These are phyloP conservation scores for Hypomontagnella monticulosa DNA, from an alignment of 495 filamentous ascomycete genomes.

Conservation along the genomic window DNA sequence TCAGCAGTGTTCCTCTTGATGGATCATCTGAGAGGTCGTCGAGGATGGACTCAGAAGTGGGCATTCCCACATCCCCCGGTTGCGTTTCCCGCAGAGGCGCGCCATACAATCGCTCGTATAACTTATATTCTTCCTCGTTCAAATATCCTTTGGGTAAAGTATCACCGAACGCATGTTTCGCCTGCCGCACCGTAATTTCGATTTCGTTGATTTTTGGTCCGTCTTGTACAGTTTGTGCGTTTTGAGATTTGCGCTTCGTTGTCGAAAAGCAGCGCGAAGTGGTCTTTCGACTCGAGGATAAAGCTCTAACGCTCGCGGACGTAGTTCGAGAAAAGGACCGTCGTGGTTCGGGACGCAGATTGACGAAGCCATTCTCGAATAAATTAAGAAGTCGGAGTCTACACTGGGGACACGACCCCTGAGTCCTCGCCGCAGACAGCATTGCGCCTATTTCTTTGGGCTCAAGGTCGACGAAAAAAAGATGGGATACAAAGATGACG, in stretches of 20 bases:
- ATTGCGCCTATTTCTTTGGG: conserved; percentile 40
- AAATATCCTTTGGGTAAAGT: conserved; percentile 78
- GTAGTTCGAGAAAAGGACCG: conserved; percentile 20
- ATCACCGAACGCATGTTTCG: conserved; percentile 79
- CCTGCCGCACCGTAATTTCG: conserved; percentile 72
- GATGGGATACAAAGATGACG: background rate
- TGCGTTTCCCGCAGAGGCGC: conserved; percentile 65
- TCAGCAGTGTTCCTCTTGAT: conserved; percentile 52
- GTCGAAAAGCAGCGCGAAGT: conserved; percentile 53
- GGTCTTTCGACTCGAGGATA: conserved; percentile 27
- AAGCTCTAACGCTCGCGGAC: conserved; percentile 26
- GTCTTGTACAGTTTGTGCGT: conserved; percentile 23
- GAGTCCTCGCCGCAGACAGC: conserved; percentile 58
- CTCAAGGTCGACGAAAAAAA: background rate
- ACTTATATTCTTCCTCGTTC: conserved; percentile 70
- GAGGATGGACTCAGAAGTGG: conserved; percentile 41
- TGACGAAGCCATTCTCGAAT: conserved; percentile 52
- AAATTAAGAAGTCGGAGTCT: conserved; percentile 57
- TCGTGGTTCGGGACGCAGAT: conserved; percentile 21
- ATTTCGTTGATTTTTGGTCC: conserved; percentile 47
- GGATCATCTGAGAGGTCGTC: conserved; percentile 37
- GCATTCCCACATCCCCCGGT: conserved; percentile 66
- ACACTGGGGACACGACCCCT: conserved; percentile 60
- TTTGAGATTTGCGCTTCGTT: conserved; percentile 42
- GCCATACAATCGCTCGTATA: conserved; percentile 88